These are phyloP conservation scores for Peronosclerospora sorghi DNA, from an alignment of 352 stramenopile genomes.

Conservation along the genomic window DNA sequence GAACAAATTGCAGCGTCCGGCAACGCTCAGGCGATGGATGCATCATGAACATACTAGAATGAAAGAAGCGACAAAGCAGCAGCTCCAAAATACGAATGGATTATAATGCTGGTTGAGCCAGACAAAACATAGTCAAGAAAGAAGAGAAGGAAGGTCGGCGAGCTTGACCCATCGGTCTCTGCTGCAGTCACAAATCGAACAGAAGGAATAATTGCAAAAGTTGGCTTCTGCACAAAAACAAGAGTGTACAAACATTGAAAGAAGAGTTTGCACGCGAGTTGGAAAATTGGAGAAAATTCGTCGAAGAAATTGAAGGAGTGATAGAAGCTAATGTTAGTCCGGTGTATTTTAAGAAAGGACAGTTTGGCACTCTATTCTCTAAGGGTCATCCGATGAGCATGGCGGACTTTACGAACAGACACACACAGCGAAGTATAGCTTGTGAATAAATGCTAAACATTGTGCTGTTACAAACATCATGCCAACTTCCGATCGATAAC, in stretches of 20 bases:
- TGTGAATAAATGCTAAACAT: no score
- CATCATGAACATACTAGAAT: constrained; percentile 60
- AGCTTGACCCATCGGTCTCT: constrained; percentile 63
- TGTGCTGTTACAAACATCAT: no score
- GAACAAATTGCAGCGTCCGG: constrained; percentile 56
- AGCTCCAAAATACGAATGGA: constrained; percentile 85
- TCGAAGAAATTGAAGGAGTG: constrained; percentile 84
- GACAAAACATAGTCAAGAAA: constrained; percentile 43
- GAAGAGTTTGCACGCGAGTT: constrained; percentile 70
- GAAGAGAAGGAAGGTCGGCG: constrained; percentile 53
- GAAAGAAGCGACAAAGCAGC: constrained; percentile 72
- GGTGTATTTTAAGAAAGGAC: no score
- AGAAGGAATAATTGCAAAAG: constrained; percentile 70
- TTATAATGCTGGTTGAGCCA: constrained; percentile 71
- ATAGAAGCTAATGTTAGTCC: constrained; percentile 82
- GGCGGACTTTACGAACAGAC: no score
- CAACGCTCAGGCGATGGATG: constrained; percentile 48
- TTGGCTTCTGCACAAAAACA: constrained; percentile 58
- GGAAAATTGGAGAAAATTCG: constrained; percentile 79
- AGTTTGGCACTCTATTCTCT: no score
- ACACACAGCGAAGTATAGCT: no score
- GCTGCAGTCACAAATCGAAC: constrained; percentile 87
- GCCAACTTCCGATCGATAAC: no score
- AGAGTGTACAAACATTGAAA: constrained; percentile 55
- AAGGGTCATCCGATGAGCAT: no score